Conservation (phyloP, 2,329 filamentous ascomycete species). For the Fusarium fracticaudum region DNA sequence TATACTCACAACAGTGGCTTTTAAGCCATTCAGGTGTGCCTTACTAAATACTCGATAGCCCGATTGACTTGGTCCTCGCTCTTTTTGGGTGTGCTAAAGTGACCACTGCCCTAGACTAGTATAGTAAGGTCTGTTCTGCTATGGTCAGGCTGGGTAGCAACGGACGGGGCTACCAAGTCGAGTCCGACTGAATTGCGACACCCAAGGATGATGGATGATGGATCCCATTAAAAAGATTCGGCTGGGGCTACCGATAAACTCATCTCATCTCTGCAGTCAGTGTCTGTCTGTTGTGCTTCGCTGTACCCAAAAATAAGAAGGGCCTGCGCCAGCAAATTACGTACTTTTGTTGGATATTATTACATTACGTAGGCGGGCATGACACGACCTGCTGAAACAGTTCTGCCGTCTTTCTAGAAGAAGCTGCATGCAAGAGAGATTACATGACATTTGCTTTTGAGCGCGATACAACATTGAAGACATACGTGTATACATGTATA, state of each 20-base stretch:
- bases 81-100: conserved; percentile 4
- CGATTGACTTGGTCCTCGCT: neutral
- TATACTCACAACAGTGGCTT: neutral
- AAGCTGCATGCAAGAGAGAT: conserved; percentile 31
- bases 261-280: conserved; percentile 14
- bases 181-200: conserved; percentile 23
- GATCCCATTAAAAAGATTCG: conserved; percentile 2
- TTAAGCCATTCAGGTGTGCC: conserved; percentile 19
- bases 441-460: conserved; percentile 1
- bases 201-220: neutral
- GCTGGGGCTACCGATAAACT: conserved; percentile 11
- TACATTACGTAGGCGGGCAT: conserved; percentile 6
- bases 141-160: conserved; percentile 7
- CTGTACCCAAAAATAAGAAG: conserved; percentile 20
- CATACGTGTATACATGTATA: neutral
- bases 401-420: conserved; percentile 49
- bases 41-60: conserved; percentile 28
- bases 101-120: neutral
- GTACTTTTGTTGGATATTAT: conserved; percentile 6
- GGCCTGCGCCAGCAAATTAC: conserved; percentile 32
- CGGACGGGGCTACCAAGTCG: conserved; percentile 13
- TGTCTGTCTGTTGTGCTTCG: neutral
- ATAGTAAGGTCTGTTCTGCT: neutral
- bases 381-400: conserved; percentile 9
- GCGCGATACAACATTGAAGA: neutral